phyloP scores from a whole-genome alignment of 495 filamentous ascomycete species.

The Daldinia concentrica region DNA sequence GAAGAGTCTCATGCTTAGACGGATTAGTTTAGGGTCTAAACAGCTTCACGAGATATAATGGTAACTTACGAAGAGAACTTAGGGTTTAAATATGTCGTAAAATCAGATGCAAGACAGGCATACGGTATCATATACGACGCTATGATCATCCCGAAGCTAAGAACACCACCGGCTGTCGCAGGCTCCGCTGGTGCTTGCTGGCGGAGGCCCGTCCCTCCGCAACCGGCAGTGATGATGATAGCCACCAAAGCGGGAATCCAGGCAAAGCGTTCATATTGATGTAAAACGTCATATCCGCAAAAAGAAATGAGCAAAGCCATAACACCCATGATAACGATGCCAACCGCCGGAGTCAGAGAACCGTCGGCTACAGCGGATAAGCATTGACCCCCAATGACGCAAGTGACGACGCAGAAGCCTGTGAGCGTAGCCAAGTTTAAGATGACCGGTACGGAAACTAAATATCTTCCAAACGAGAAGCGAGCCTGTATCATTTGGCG shows the following conservation, averaged over 20 bases:
- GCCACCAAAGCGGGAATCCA: slow-evolving; percentile 66
- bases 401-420: slow-evolving; percentile 60
- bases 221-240: slow-evolving; percentile 57
- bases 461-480: slow-evolving; percentile 61
- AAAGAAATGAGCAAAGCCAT: slow-evolving; percentile 66
- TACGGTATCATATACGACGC: slow-evolving; percentile 59
- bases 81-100: slow-evolving; percentile 59
- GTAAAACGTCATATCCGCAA: slow-evolving; percentile 65
- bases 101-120: slow-evolving; percentile 57
- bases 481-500: slow-evolving; percentile 66
- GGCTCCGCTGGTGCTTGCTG: slow-evolving; percentile 46
- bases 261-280: slow-evolving; percentile 69
- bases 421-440: slow-evolving; percentile 60
- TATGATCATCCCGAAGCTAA: slow-evolving; percentile 57
- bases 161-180: slow-evolving; percentile 41
- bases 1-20: slow-evolving; percentile 51
- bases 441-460: slow-evolving; percentile 57
- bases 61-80: slow-evolving; percentile 54
- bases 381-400: slow-evolving; percentile 58
- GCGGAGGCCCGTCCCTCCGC: slow-evolving; percentile 48
- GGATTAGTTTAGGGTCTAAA: slow-evolving; percentile 2
- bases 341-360: slow-evolving; percentile 54
- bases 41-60: not conserved
- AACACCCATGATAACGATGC: slow-evolving; percentile 63
- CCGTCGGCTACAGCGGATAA: slow-evolving; percentile 62